Base-by-base conservation (phyloP, 75 land plant species). In the Selaginella tamariscina region DNA sequence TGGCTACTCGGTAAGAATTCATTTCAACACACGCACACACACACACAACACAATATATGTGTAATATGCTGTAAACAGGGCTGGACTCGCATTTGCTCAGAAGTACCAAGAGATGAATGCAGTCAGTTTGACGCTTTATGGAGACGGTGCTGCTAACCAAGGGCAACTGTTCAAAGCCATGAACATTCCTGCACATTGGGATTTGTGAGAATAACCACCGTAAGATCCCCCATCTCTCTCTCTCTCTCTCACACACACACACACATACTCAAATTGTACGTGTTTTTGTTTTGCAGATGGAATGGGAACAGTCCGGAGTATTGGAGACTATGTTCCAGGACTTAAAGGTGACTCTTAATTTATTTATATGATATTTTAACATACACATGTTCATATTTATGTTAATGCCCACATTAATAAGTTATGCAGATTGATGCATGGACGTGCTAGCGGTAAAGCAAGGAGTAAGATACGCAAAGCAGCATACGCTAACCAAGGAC, bases 261-360 rank as follows among this genome's bases (percentile, higher is more conserved):
- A 8, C 29, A 33, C n/a, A n/a, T n/a, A n/a, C n/a, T n/a, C n/a
- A 0, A 49, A 11, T 54, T 49, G 0, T 63, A 24, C 26, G 30
- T 20, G n/a, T 24, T 24, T 67, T 67, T 49, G 32, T 30, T 0
- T 31, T 75, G 70, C 55, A 91, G 96, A 91, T 83, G 97, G 97
- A 11, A 91, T 91, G 97, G 97, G 97, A 21, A 91, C 97, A 82
- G 89, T 63, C 95, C 97, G 15, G 80, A 94, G 11, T 91, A 91
- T 66, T 70, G 97, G 97, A 13, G 97, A 91, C 64, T 91, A 91
- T 79, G 97, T 82, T 69, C 89, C 97, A 73, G 97, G 97, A 1
- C 69, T 91, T 32, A 91, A 91, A 87, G 96, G 88, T 9, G n/a
- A 59, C 2, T 2, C 20, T 11, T 20, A 20, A 11, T 49, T 49